Percentiles rank a stretch among this genome's conserved stretches.
Conservation (phyloP, 306 rosid genomes). For the Cucurbita maxima region DNA sequence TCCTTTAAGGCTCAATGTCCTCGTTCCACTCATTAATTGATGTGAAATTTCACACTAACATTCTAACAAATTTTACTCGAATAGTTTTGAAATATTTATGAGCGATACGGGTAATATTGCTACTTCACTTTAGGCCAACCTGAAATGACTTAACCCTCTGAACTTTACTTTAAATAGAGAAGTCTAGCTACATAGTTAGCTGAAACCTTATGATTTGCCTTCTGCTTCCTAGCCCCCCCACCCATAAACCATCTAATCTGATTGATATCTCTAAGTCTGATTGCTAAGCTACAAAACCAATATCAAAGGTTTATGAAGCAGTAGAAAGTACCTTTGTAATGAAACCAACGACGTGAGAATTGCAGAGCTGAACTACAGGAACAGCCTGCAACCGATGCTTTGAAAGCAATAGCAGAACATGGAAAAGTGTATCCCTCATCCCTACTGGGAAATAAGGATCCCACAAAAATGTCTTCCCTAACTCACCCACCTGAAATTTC, state of each 20-base stretch:
- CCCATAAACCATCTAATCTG: not conserved
- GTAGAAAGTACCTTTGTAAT: slow-evolving; percentile 35
- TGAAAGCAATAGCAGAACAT: slow-evolving; percentile 47
- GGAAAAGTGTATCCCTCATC: slow-evolving; percentile 41
- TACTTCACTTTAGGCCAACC: too few species aligned
- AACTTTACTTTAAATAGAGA: not conserved
- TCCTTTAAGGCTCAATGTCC: too few species aligned
- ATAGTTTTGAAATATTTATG: too few species aligned
- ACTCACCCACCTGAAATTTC: slow-evolving; percentile 35
- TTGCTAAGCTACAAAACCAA: not conserved
- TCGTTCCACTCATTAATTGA: too few species aligned
- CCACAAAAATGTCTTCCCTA: slow-evolving; percentile 49
- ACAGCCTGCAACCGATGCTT: slow-evolving; percentile 42
- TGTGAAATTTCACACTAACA: too few species aligned
- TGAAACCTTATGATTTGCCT: not conserved
- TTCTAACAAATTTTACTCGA: too few species aligned
- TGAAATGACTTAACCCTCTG: not conserved
- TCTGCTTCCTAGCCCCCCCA: not conserved
- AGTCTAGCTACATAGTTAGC: not conserved
- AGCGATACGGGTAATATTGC: too few species aligned
- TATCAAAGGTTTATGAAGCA: not conserved
- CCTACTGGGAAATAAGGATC: slow-evolving; percentile 47
- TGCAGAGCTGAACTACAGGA: slow-evolving; percentile 32
- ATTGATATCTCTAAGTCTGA: not conserved
- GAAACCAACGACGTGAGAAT: slow-evolving; percentile 32